These are phyloP conservation scores for Aspergillus aculeatus DNA, from an alignment of 2,329 filamentous ascomycete species.

Conservation along the genomic window DNA sequence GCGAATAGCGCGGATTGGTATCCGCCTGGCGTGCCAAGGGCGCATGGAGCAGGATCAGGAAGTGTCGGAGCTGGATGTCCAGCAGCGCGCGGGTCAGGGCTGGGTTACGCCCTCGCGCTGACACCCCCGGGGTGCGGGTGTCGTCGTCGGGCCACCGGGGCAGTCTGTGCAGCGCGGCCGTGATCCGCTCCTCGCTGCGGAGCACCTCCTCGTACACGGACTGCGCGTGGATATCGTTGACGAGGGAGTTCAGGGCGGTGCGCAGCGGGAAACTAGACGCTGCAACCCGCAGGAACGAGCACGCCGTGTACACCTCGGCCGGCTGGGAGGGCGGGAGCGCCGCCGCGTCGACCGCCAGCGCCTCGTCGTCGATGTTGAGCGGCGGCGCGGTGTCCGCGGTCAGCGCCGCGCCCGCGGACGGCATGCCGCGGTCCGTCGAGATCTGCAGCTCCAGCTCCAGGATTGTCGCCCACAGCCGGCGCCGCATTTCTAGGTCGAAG, in stretches of 20 bases:
- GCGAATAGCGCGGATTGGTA: conserved; percentile 22
- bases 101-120: background rate
- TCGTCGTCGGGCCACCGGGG: conserved; percentile 19
- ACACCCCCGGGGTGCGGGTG: background rate
- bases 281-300: conserved; percentile 29
- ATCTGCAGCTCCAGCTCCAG: conserved; percentile 54
- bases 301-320: conserved; percentile 23
- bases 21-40: conserved; percentile 26
- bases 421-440: conserved; percentile 51
- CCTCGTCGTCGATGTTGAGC: conserved; percentile 24
- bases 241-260: conserved; percentile 25
- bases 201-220: conserved; percentile 27
- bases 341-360: conserved; percentile 21
- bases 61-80: conserved; percentile 29
- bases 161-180: conserved; percentile 24
- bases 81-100: conserved; percentile 21
- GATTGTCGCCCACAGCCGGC: conserved; percentile 52
- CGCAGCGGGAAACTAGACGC: conserved; percentile 25
- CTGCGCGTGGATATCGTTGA: conserved; percentile 27
- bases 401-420: conserved; percentile 30
- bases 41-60: conserved; percentile 30
- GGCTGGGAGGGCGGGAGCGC: background rate
- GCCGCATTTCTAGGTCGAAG: conserved; percentile 51
- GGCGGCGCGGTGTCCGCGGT: conserved; percentile 14
- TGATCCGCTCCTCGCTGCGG: conserved; percentile 27